Percentiles rank a stretch among this genome's conserved stretches.
Conservation (phyloP, 2,329 filamentous ascomycete species). For the Ilyonectria sp. region DNA sequence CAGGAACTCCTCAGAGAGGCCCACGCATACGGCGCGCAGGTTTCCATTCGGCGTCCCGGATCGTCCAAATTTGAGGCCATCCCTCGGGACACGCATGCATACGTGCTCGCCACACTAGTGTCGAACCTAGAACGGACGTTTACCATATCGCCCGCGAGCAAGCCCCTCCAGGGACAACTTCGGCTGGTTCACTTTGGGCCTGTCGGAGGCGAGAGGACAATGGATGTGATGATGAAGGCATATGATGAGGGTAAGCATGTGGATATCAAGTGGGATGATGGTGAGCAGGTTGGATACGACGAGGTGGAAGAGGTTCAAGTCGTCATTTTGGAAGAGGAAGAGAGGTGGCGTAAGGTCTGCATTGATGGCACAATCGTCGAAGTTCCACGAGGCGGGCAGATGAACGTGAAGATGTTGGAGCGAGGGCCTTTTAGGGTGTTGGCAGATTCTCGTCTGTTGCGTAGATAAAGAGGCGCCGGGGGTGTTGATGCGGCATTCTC, state of each 20-base stretch:
- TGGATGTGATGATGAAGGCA: constrained; percentile 82
- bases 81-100: constrained; percentile 73
- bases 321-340: constrained; percentile 76
- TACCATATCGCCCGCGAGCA: constrained; percentile 81
- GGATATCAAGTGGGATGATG: constrained; percentile 63
- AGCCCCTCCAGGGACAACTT: constrained; percentile 79
- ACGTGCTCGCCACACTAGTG: constrained; percentile 82
- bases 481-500: neutral
- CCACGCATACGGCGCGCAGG: constrained; percentile 65
- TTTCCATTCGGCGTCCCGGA: constrained; percentile 52
- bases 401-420: constrained; percentile 72
- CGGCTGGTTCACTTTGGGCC: constrained; percentile 83
- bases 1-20: constrained; percentile 76
- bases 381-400: constrained; percentile 78
- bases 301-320: constrained; percentile 78
- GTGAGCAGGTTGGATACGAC: constrained; percentile 80
- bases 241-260: constrained; percentile 73
- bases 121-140: constrained; percentile 88
- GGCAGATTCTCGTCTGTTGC: constrained; percentile 52
- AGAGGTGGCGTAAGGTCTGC: constrained; percentile 86
- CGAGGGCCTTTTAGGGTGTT: constrained; percentile 61
- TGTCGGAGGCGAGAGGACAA: constrained; percentile 74
- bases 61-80: constrained; percentile 44
- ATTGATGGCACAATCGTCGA: constrained; percentile 92
- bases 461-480: neutral